Percentiles rank a stretch among this genome's conserved stretches.
Evolutionary conservation across 1,139 yeast species (phyloP).

Genomic region (Saccharomycopsis hybrid): DNA sequence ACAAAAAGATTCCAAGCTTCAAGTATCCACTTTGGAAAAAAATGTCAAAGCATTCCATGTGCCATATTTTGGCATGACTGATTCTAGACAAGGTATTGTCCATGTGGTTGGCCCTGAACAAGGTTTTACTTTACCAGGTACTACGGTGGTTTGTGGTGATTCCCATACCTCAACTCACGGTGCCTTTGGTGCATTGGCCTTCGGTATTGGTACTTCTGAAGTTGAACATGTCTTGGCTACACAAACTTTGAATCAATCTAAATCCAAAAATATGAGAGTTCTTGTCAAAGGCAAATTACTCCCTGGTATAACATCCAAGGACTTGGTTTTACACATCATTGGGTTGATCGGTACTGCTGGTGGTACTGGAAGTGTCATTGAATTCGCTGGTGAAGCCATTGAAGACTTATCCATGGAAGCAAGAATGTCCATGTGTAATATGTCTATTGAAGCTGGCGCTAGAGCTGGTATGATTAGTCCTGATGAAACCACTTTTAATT

Average conservation of each 20-base stretch:
- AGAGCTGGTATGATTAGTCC: conserved; percentile 99
- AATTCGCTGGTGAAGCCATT: conserved; percentile 94
- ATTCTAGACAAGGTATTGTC: conserved; percentile 93
- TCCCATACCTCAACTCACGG: conserved; percentile 98
- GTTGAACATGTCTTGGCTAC: conserved; percentile 98
- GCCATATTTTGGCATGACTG: conserved; percentile 91
- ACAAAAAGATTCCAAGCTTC: conserved; percentile 86
- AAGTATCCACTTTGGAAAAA: conserved; percentile 85
- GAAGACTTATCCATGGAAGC: conserved; percentile 91
- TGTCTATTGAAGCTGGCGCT: conserved; percentile 98
- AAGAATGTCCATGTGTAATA: conserved; percentile 98
- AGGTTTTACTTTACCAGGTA: conserved; percentile 96
- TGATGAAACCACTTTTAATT: conserved; percentile 79
- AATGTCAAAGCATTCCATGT: conserved; percentile 86
- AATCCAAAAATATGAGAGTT: conserved; percentile 93
- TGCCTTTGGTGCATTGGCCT: conserved; percentile 96
- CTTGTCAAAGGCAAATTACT: conserved; percentile 73
- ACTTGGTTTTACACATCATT: conserved; percentile 85
- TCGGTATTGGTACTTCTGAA: conserved; percentile 98
- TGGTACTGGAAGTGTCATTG: conserved; percentile 96
- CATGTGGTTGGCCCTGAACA: conserved; percentile 99
- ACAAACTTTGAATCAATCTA: conserved; percentile 89
- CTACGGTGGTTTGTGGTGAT: conserved; percentile 98
- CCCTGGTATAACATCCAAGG: conserved; percentile 93
- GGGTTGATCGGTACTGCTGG: conserved; percentile 99